Evolutionary conservation across 2,329 filamentous ascomycete genomes (phyloP), one percentile per base, ranked within the genome.

Genomic region (Hypoxylon sp.): DNA sequence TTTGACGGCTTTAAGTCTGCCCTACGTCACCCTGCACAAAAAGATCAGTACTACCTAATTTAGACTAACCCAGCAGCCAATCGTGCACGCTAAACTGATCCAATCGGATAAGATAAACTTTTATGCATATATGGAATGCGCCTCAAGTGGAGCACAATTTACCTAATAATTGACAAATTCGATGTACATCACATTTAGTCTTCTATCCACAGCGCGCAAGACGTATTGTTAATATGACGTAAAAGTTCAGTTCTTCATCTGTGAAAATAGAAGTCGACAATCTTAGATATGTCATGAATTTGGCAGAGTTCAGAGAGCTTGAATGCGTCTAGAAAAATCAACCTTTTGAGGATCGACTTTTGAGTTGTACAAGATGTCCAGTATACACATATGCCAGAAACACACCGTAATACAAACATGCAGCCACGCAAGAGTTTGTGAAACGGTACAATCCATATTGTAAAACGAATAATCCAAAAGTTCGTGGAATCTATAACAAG

Each of bases 401-500:
- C 2, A 7, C 17, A 44, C 39, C 17, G 7, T 21, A 35, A 35
- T 56, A 35, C 39, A 56, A 31, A 27, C 24, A 27, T 37, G 27
- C 7, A 31, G 32, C 27, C 27, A 17, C 21, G 27, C 3, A 44
- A 44, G 15, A 56, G 19, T 39, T n/a, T 46, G 24, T 46, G 24
- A 46, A 47, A 47, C 42, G 27, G 8, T 6, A 42, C 15, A 7
- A 47, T 56, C 54, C 42, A 10, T 32, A 10, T 32, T 46, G 39
- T 56, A 56, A 56, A 56, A 35, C 42, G 11, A 47, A 39, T 24
- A 47, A 35, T 31, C 29, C 54, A 31, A 35, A 31, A 35, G 31
- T 44, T 27, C 53, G 6, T 19, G 42, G 54, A 58, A 39, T 58
- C 44, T 50, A 58, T 58, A 19, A 19, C 46, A 47, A 39, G 31